Percentiles rank a stretch among this genome's conserved stretches.
phyloP scores from a whole-genome alignment of 2,329 filamentous ascomycete species.

The Colletotrichum trifolii region DNA sequence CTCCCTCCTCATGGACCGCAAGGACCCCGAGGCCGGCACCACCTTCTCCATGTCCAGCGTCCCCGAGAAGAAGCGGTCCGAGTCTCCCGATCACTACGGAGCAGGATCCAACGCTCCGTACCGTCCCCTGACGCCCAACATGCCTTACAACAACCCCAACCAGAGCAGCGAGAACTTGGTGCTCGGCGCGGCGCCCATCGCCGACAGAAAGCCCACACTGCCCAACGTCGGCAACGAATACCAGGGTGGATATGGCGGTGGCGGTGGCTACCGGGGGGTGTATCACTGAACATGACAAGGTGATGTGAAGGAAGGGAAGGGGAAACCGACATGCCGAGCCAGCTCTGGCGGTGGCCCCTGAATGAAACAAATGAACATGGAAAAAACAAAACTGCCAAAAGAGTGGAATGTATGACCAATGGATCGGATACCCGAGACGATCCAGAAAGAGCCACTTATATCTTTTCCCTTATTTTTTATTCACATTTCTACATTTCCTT shows the following conservation, averaged over 20 bases:
- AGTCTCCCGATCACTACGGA: constrained; percentile 48
- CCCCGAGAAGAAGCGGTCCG: constrained; percentile 47
- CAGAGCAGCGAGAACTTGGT: constrained; percentile 53
- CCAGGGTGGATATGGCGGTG: constrained; percentile 30
- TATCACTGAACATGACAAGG: constrained; percentile 19
- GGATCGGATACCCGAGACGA: constrained; percentile 18
- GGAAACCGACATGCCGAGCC: neutral
- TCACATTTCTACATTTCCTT: constrained; percentile 30
- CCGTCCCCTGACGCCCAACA: constrained; percentile 52
- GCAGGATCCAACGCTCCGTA: constrained; percentile 39
- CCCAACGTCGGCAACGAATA: constrained; percentile 39
- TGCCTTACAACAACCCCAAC: constrained; percentile 41
- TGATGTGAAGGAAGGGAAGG: constrained; percentile 12
- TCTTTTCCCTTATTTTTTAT: constrained; percentile 36
- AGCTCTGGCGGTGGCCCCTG: neutral
- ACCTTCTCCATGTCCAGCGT: constrained; percentile 55
- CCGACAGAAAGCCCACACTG: constrained; percentile 48
- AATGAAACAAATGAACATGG: constrained; percentile 32
- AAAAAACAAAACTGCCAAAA: constrained; percentile 12
- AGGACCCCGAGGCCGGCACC: constrained; percentile 46
- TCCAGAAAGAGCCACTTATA: constrained; percentile 33
- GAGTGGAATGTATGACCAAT: constrained; percentile 32
- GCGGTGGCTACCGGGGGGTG: constrained; percentile 33
- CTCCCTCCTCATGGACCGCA: constrained; percentile 79
- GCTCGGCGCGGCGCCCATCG: constrained; percentile 52